phyloP scores from a whole-genome alignment of 805 yeast species.

The Ogataea parapolymorpha region DNA sequence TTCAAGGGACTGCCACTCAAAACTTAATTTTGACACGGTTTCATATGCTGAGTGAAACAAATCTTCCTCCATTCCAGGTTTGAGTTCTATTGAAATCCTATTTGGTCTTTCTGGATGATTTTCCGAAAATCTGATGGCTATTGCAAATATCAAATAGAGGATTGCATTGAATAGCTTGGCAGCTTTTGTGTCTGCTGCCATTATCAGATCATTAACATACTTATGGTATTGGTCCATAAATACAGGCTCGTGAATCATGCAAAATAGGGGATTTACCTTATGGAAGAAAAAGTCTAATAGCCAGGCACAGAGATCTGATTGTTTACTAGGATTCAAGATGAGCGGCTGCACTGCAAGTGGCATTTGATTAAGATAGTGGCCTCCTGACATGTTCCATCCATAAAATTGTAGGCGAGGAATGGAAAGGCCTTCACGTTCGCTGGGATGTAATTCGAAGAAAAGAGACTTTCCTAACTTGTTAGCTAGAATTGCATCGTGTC shows the following conservation, averaged over 20 bases:
- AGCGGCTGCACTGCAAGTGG: neutral
- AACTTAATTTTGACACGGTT: conserved; percentile 38
- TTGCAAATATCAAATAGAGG: conserved; percentile 45
- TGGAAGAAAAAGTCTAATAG: neutral
- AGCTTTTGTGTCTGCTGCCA: neutral
- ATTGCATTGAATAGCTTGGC: conserved; percentile 52
- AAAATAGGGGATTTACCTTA: conserved; percentile 5
- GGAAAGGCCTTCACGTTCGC: neutral
- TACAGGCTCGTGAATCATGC: conserved; percentile 3
- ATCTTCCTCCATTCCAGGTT: conserved; percentile 28
- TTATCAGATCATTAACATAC: conserved; percentile 5
- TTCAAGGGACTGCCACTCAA: conserved; percentile 53
- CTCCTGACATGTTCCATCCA: conserved; percentile 10
- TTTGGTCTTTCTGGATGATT: conserved; percentile 28
- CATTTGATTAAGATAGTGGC: conserved; percentile 1
- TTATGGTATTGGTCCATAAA: conserved; percentile 3
- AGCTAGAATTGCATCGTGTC: neutral
- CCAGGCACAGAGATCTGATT: conserved; percentile 1
- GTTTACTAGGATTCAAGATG: neutral
- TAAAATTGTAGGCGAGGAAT: conserved; percentile 6
- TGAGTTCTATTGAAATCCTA: conserved; percentile 21
- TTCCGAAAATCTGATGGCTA: conserved; percentile 48
- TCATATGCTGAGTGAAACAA: conserved; percentile 40
- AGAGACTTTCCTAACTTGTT: neutral
- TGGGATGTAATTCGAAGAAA: neutral